Conservation (phyloP, 768 basidiomycete species). For the Brasilioporus rufonigricans region DNA sequence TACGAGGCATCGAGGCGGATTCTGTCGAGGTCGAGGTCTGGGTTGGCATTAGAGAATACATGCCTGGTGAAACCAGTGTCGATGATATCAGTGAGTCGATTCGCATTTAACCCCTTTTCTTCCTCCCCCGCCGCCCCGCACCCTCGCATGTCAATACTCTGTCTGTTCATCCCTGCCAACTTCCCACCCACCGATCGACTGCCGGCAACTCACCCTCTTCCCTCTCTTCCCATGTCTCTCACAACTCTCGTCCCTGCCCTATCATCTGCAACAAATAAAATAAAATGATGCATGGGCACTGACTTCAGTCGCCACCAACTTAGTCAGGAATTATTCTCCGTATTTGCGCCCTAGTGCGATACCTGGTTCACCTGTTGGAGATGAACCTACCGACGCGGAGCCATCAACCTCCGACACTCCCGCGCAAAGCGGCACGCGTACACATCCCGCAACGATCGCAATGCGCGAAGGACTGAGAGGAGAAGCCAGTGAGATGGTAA, state of each 20-base stretch:
- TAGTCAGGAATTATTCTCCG: conserved; percentile 92
- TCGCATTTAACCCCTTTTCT: conserved; percentile 17
- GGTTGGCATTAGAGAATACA: conserved; percentile 68
- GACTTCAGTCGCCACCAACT: conserved; percentile 79
- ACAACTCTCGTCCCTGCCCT: conserved; percentile 34
- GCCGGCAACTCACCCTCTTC: conserved; percentile 25
- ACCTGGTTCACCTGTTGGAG: conserved; percentile 9
- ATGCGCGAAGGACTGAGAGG: conserved; percentile 59
- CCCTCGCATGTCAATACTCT: conserved; percentile 15
- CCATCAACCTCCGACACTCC: conserved; percentile 37
- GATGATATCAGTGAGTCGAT: conserved; percentile 82
- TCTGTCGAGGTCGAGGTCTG: conserved; percentile 67
- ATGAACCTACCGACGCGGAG: conserved; percentile 5
- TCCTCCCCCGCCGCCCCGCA: conserved; percentile 21
- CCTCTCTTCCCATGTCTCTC: conserved; percentile 21
- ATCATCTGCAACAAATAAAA: conserved; percentile 21
- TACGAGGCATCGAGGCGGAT: conserved; percentile 8
- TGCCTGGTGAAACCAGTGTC: conserved; percentile 66
- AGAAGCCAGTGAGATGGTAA: conserved; percentile 76
- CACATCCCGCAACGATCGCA: conserved; percentile 69
- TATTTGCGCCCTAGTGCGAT: conserved; percentile 50
- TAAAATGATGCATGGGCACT: conserved; percentile 49
- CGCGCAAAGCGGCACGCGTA: conserved; percentile 38
- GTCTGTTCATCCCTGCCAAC: conserved; percentile 23
- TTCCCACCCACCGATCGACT: conserved; percentile 27